Base-by-base conservation (phyloP, 1,284 basidiomycete genomes). In the Puccinia coronata region DNA sequence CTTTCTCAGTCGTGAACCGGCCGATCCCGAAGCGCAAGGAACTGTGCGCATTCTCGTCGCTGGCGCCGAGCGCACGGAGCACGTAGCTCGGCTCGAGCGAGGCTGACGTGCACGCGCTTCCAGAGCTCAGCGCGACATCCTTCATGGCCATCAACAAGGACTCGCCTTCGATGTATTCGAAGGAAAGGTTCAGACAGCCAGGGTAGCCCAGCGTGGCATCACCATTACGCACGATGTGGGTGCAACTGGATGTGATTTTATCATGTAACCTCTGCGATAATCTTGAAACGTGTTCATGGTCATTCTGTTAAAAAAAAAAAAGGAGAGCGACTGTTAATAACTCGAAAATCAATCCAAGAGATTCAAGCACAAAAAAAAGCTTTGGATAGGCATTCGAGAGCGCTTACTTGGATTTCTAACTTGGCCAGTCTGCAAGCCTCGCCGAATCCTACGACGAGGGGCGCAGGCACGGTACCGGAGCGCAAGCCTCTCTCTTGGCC, bases 21-120 rank as follows among this genome's bases (percentile, higher is more conserved):
- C 97, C 97, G 83, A 99, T 93, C 76, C 97, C 97, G 87, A 99
- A 99, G 59, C 97, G 92, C 76, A 99, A 89, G 23, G 95, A 97
- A 16, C 96, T 98, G 87, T 99, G 97, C 0, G 97, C 97, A 93
- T 98, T 98, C 85, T 98, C 97, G 87, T 99, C 97, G 41, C 95
- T 93, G 61, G 96, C 93, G 90, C 93, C 96, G 57, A 99, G 90
- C 1, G 97, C 97, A 82, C 97, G 92, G 39, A 99, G 91, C 16
- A 99, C 97, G 86, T 99, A 99, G 49, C 95, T 98, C 8, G 97
- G 97, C 87, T 99, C 97, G 75, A 99, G 89, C 20, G 96, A 98
- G 1, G 97, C 97, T 0, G 96, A 98, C 20, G 97, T 99, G 85
- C 97, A 99, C 14, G 97, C 97, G 84, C 95, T 97, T 71, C 97